These are phyloP conservation scores for Trametes hirsuta DNA, from an alignment of 1,284 basidiomycete genomes.

Conservation along the genomic window DNA sequence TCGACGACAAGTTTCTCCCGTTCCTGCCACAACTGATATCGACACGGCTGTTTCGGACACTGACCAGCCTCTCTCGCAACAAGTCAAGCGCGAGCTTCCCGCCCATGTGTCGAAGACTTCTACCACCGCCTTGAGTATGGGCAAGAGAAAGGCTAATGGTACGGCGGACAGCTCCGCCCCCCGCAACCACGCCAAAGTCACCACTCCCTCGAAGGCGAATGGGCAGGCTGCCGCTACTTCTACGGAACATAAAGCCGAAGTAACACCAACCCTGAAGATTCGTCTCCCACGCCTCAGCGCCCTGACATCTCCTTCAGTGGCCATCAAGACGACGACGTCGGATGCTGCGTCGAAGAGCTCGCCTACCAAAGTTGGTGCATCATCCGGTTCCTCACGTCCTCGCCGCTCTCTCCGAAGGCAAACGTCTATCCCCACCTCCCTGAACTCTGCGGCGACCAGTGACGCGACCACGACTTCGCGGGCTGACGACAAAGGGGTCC, in stretches of 20 bases:
- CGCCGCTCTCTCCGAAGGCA: conserved; percentile 25
- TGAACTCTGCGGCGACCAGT: conserved; percentile 25
- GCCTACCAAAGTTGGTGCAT: conserved; percentile 8
- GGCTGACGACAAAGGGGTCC: conserved; percentile 12
- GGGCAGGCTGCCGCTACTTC: conserved; percentile 5
- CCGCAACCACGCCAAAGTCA: conserved; percentile 10
- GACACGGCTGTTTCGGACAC: background rate
- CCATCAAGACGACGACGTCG: conserved; percentile 14
- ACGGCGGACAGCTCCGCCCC: background rate
- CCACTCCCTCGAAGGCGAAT: conserved; percentile 17
- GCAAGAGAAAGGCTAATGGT: conserved; percentile 16
- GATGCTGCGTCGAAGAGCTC: conserved; percentile 12
- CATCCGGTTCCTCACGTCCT: conserved; percentile 13
- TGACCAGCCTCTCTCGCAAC: background rate
- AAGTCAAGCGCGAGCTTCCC: conserved; percentile 3
- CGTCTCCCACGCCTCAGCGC: conserved; percentile 52
- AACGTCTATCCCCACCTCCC: conserved; percentile 20
- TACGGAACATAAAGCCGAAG: conserved; percentile 10
- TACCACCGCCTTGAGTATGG: background rate
- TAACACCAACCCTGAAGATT: conserved; percentile 56
- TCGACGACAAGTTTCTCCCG: background rate
- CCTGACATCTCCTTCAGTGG: conserved; percentile 24
- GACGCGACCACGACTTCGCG: conserved; percentile 20
- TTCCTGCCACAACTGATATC: background rate
- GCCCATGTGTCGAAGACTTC: background rate